Base-by-base conservation (phyloP, 306 rosid species). In the Medicago arabica region DNA sequence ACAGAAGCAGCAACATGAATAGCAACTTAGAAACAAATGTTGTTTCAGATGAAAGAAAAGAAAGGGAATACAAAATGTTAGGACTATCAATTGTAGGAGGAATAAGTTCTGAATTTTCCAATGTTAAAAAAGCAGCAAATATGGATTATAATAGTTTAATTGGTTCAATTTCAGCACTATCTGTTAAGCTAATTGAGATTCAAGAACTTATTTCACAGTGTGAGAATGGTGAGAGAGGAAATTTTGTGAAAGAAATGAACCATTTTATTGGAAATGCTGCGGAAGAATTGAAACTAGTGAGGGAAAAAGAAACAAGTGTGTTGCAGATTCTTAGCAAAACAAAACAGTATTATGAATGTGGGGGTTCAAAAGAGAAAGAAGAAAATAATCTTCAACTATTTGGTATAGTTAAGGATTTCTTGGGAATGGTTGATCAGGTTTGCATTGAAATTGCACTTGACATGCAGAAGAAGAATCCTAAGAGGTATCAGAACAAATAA, bases 1-100 rank as follows among this genome's bases (percentile, higher is more conserved):
- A 60, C 14, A 69, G 81, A 6, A 69, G 55, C 43, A 72, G 76
- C 49, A 74, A 58, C 46, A 47, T 21, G 43, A 82, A 67, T 78
- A 66, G 43, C 49, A 78, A 60, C 41, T 47, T 68, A 14, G 74
- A 82, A 43, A 79, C 64, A 28, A 54, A 73, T 8, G 10, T 49
- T 36, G 46, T 65, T 39, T 71, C 86, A 14, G 78, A 76, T 36
- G 97, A 92, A 63, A 90, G 86, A 6, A 87, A 70, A 78, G 87
- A 89, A 71, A 89, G 67, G 82, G 98, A 92, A 69, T 92, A 85
- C 40, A 72, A 78, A 82, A 89, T 57, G 72, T 50, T 96, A 21
- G 99, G 99, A 69, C 79, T 96, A 67, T 92, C 98, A 14, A 79
- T 89, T 31, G 93, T 96, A 1, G 99, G 99, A 83, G 99, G 99